A percentile compares a stretch with the other conserved stretches of the same genome.
Conservation (phyloP, 2,329 filamentous ascomycete genomes). For the Aspergillus caelatus region DNA sequence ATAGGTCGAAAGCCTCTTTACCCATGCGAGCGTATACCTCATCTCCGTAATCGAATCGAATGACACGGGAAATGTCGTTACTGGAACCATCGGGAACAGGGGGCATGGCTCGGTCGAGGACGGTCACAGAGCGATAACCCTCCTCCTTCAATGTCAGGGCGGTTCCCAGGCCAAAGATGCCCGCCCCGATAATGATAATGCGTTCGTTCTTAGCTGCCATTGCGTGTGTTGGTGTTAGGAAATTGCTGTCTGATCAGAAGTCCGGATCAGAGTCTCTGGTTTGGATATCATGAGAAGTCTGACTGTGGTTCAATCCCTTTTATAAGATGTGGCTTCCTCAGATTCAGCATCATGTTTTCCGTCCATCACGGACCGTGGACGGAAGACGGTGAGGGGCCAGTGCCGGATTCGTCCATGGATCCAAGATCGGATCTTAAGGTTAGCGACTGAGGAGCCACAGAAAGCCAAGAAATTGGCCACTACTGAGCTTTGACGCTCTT, state of each 20-base stretch:
- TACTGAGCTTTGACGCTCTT: not conserved
- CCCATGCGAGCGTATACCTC: conserved; percentile 72
- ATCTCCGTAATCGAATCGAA: conserved; percentile 69
- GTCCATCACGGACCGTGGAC: not conserved
- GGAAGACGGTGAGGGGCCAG: not conserved
- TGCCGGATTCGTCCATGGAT: not conserved
- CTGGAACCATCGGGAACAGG: conserved; percentile 43
- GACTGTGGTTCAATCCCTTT: not conserved
- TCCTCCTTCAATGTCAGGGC: conserved; percentile 28
- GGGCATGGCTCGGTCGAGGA: conserved; percentile 37
- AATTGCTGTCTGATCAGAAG: not conserved
- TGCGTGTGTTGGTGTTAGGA: not conserved
- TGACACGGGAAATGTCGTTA: conserved; percentile 44
- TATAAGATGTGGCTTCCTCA: not conserved
- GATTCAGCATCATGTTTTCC: not conserved
- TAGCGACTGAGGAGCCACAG: not conserved
- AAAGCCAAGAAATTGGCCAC: not conserved
- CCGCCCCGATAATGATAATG: conserved; percentile 33
- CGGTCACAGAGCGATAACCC: conserved; percentile 32
- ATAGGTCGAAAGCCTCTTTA: conserved; percentile 69
- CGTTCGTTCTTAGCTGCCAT: conserved; percentile 29
- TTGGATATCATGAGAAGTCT: not conserved
- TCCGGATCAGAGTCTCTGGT: not conserved
- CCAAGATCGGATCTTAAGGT: not conserved
- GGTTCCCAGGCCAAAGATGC: conserved; percentile 31